A percentile compares a stretch with the other conserved stretches of the same genome.
phyloP scores from a whole-genome alignment of 345 rosid species.

The Triadica sebifera region DNA sequence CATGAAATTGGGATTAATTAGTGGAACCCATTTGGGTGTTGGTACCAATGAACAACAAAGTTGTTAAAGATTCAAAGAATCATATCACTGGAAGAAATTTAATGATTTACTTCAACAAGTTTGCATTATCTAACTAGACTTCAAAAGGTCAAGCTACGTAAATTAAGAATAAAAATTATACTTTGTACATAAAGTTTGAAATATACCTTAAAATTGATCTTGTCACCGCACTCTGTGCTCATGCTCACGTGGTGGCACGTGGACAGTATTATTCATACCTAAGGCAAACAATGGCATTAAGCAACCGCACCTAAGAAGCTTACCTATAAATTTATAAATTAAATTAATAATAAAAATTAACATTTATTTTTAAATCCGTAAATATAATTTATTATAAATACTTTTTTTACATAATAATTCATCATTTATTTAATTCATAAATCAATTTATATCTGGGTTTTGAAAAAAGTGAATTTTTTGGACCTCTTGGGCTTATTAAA shows the following conservation, averaged over 20 bases:
- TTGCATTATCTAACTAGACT: too few relatives aligned
- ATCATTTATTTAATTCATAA: too few relatives aligned
- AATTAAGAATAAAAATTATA: neutral
- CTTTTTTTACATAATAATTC: too few relatives aligned
- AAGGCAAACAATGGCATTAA: conserved; percentile 10
- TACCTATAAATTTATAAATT: too few relatives aligned
- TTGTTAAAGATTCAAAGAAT: neutral
- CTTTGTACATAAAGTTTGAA: neutral
- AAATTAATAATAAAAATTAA: too few relatives aligned
- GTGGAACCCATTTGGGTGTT: neutral
- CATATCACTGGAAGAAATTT: neutral
- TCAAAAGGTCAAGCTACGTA: too few relatives aligned
- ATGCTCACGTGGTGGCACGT: conserved; percentile 34
- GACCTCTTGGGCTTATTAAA: too few relatives aligned
- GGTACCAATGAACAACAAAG: neutral
- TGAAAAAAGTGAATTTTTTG: too few relatives aligned
- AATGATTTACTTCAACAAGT: neutral
- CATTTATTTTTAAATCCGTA: too few relatives aligned
- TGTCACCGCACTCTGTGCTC: conserved; percentile 16
- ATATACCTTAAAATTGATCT: conserved; percentile 1
- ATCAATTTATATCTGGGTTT: too few relatives aligned
- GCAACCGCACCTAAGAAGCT: conserved; percentile 16
- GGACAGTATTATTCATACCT: conserved; percentile 8
- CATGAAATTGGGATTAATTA: neutral
- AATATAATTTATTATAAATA: too few relatives aligned